These are phyloP conservation scores for Saccharomyces kudriavzevii DNA, from an alignment of 805 yeast species.

Conservation along the genomic window DNA sequence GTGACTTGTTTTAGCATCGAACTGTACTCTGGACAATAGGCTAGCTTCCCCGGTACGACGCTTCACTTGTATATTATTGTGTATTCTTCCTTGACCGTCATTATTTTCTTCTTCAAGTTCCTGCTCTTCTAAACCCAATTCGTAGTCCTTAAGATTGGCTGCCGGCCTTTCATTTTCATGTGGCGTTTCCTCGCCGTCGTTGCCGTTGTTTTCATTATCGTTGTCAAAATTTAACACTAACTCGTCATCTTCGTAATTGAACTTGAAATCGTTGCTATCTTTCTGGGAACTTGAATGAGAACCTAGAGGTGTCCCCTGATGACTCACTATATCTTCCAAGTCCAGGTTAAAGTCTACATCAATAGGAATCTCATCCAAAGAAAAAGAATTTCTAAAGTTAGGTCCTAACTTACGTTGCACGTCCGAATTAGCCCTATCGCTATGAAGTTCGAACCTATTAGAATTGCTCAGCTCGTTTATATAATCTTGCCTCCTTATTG, in stretches of 20 bases:
- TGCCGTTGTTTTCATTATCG: slow-evolving; percentile 1
- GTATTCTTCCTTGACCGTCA: background rate
- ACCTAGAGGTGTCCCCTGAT: slow-evolving; percentile 16
- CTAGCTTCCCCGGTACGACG: background rate
- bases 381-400: slow-evolving; percentile 1
- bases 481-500: slow-evolving; percentile 19
- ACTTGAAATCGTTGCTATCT: slow-evolving; percentile 4
- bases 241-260: slow-evolving; percentile 6
- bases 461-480: slow-evolving; percentile 20
- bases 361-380: slow-evolving; percentile 15
- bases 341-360: slow-evolving; percentile 26
- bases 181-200: slow-evolving; percentile 5
- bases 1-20: background rate
- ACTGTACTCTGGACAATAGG: background rate
- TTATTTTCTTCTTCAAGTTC: background rate
- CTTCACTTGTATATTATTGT: background rate
- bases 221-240: slow-evolving; percentile 12
- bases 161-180: slow-evolving; percentile 5
- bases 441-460: slow-evolving; percentile 7
- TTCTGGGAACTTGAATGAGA: slow-evolving; percentile 6
- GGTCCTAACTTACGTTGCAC: background rate
- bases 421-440: slow-evolving; percentile 3
- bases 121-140: background rate
- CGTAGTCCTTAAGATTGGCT: background rate
- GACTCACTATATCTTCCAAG: slow-evolving; percentile 24